phyloP scores from a whole-genome alignment of 371 early-diverging fungal species.

The Rhizopus delemar region DNA sequence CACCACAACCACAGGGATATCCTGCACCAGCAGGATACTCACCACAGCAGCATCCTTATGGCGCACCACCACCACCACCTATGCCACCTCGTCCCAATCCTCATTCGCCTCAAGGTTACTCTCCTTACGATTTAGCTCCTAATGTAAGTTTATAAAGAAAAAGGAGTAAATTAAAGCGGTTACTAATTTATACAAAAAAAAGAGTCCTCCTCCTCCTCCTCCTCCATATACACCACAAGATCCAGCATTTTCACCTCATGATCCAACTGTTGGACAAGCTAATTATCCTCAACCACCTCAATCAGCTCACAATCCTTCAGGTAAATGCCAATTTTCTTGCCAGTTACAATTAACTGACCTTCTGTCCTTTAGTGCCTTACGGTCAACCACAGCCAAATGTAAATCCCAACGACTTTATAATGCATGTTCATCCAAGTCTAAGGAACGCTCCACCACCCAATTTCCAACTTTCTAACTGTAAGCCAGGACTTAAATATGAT shows the following conservation, averaged over 20 bases:
- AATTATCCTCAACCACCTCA: constrained; percentile 35
- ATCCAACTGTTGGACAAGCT: constrained; percentile 27
- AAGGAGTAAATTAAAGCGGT: background rate
- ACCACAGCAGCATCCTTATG: constrained; percentile 1
- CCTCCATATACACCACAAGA: constrained; percentile 17
- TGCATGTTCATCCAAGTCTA: constrained; percentile 20
- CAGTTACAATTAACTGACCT: no score
- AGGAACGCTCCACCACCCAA: constrained; percentile 33
- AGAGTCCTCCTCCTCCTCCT: constrained; percentile 12
- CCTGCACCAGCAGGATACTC: constrained; percentile 5
- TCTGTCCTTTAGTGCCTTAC: constrained; percentile 4
- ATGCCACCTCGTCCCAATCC: background rate
- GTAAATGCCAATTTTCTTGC: background rate
- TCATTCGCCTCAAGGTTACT: constrained; percentile 1
- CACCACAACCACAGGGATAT: background rate
- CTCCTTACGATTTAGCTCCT: constrained; percentile 1
- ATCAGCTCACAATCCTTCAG: constrained; percentile 15
- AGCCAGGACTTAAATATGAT: constrained; percentile 3
- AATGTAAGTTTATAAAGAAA: constrained; percentile 5
- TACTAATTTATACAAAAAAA: background rate
- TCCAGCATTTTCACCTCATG: constrained; percentile 26
- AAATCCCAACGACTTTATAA: constrained; percentile 5
- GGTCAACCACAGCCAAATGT: background rate
- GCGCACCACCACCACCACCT: background rate
- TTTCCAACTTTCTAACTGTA: constrained; percentile 70